Base-by-base conservation (phyloP, 176 grass and related monocot species). In the Musa troglodytarum region DNA sequence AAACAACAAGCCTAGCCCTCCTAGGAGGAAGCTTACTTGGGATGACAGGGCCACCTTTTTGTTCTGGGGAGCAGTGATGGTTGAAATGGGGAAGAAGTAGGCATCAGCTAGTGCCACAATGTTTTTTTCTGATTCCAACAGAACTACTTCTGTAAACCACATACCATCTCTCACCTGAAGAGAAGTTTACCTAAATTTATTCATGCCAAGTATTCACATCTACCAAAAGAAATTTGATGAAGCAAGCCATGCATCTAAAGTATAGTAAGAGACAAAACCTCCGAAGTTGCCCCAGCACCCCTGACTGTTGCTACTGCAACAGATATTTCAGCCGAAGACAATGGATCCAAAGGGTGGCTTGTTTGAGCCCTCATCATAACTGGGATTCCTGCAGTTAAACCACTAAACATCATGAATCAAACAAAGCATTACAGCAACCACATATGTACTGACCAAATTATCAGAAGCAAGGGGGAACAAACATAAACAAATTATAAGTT, bases 281-380 rank as follows among this genome's bases (percentile, higher is more conserved):
- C n/a, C n/a, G n/a, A n/a, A n/a, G n/a, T n/a, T n/a, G n/a, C n/a
- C n/a, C n/a, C n/a, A n/a, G n/a, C n/a, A n/a, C n/a, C n/a, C 62
- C 96, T 89, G 72, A 99, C 96, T 79, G 96, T 99, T 85, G 85
- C 88, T 80, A 99, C 81, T 81, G 96, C 96, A 19, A 99, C 96
- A 71, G 96, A 90, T 79, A 99, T 95, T 92, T 99, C 96, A 81
- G 96, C n/a, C n/a, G n/a, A n/a, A n/a, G n/a, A n/a, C n/a, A n/a
- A n/a, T n/a, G n/a, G n/a, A n/a, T n/a, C n/a, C 79, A 99, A 87
- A 73, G 96, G 96, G 76, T 99, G 96, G 54, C 88, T 86, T 82
- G 91, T 89, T 76, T 99, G 96, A 63, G 84, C 91, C 82, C 96
- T 86, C 28, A 87, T 94, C 96, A 95, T 99, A 77, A 94, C 86